phyloP scores from a whole-genome alignment of 139 green algal genomes.

The Haematococcus sp. region DNA sequence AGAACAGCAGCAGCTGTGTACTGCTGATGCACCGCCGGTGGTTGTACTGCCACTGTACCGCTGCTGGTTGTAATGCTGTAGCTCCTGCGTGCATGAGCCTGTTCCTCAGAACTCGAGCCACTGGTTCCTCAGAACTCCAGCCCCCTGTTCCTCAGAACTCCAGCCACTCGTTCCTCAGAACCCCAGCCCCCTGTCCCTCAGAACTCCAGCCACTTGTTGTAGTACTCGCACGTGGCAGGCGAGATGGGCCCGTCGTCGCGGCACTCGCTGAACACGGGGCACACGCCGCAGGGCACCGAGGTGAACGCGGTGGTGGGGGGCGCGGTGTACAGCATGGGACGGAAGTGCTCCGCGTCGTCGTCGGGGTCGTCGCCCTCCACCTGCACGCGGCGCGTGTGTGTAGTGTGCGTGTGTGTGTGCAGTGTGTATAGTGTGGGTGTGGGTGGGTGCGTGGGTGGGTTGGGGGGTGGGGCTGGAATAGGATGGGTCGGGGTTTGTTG shows the following conservation, averaged over 20 bases:
- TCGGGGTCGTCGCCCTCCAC: slow-evolving; percentile 20
- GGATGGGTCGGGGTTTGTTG: neutral
- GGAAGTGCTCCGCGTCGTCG: slow-evolving; percentile 28
- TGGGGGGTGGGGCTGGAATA: neutral
- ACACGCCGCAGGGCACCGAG: slow-evolving; percentile 82
- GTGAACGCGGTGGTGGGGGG: slow-evolving; percentile 62
- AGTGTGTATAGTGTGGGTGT: neutral
- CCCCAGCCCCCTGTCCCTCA: no score
- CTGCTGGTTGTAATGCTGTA: neutral
- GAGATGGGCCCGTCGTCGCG: slow-evolving; percentile 69
- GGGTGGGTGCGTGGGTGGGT: slow-evolving; percentile 1
- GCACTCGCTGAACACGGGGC: slow-evolving; percentile 83
- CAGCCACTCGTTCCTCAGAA: no score
- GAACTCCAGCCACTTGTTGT: slow-evolving; percentile 70
- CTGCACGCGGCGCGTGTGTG: neutral
- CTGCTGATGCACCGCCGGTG: no score
- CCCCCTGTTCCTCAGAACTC: no score
- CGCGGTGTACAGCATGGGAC: slow-evolving; percentile 42
- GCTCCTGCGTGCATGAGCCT: no score
- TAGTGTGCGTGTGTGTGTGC: neutral
- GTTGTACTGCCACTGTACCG: neutral
- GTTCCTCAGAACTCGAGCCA: no score
- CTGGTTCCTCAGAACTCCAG: no score
- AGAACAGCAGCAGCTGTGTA: no score
- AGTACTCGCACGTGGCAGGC: slow-evolving; percentile 82